phyloP scores from a whole-genome alignment of 2,329 filamentous ascomycete species.

The Colletotrichum limetticola region DNA sequence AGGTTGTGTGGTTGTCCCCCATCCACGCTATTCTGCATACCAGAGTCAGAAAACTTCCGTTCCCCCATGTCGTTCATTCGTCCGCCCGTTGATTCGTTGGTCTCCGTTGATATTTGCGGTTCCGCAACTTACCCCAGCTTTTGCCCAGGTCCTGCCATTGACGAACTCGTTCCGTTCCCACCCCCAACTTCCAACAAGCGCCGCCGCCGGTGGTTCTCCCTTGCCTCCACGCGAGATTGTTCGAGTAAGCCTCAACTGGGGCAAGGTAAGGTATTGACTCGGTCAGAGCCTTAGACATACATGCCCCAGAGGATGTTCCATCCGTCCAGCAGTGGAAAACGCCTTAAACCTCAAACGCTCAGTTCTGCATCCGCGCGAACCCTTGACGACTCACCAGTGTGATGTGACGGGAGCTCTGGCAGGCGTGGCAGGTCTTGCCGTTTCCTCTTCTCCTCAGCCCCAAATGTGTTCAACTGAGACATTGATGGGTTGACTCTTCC shows the following conservation, averaged over 20 bases:
- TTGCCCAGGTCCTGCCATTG: background rate
- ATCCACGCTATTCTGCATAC: background rate
- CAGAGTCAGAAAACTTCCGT: background rate
- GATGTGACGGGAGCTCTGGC: background rate
- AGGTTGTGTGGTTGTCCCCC: too few species aligned
- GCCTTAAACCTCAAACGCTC: background rate
- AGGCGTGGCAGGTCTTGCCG: background rate
- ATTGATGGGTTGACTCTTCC: conserved; percentile 12
- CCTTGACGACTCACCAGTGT: background rate
- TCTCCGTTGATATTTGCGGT: background rate
- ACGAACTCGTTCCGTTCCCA: too few species aligned
- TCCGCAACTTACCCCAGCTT: background rate
- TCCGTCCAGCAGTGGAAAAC: background rate
- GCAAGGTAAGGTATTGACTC: background rate
- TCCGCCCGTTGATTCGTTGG: background rate
- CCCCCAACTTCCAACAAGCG: background rate
- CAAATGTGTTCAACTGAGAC: background rate
- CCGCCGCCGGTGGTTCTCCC: background rate
- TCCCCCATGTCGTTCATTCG: background rate
- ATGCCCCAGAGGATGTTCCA: background rate
- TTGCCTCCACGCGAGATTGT: conserved; percentile 1
- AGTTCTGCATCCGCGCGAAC: background rate
- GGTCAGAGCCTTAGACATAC: background rate
- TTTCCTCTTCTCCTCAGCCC: background rate
- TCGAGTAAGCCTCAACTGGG: conserved; percentile 14